Conservation (phyloP, 176 grass and related monocot species). For the Hyparrhenia diplandra region DNA sequence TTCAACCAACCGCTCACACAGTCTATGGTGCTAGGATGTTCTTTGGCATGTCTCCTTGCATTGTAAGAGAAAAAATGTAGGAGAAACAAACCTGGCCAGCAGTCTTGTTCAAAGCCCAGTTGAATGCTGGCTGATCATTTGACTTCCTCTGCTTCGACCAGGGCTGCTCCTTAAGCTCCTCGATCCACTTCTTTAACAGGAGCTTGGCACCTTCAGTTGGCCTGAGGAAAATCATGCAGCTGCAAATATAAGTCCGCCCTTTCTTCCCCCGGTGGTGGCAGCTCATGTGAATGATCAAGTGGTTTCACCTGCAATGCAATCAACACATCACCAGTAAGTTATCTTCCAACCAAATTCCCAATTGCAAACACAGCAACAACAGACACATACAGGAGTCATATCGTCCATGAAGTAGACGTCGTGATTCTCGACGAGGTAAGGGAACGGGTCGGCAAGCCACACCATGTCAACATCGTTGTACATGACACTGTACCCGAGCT, state of each 20-base stretch:
- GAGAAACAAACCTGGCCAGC: conserved; percentile 59
- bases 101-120: conserved; percentile 95
- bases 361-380: not conserved
- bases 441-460: conserved; percentile 84
- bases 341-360: not conserved
- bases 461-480: conserved; percentile 99
- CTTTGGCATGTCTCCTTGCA: no score
- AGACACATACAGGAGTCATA: conserved; percentile 66
- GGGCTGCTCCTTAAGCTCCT: conserved; percentile 81
- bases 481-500: conserved; percentile 84
- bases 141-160: conserved; percentile 80
- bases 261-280: conserved; percentile 88
- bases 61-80: not conserved
- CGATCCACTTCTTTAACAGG: conserved; percentile 81
- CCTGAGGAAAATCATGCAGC: conserved; percentile 90
- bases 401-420: conserved; percentile 98
- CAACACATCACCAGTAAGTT: conserved; percentile 6
- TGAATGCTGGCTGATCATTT: conserved; percentile 92
- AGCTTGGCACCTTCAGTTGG: conserved; percentile 72
- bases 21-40: not conserved
- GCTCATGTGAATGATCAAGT: conserved; percentile 70
- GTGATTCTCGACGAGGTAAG: conserved; percentile 62
- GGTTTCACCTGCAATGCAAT: conserved; percentile 66
- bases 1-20: not conserved
- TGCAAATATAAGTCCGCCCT: conserved; percentile 91